Percentiles rank a stretch among this genome's conserved stretches.
Conservation (phyloP, 306 rosid genomes). For the Castanea mollissima region DNA sequence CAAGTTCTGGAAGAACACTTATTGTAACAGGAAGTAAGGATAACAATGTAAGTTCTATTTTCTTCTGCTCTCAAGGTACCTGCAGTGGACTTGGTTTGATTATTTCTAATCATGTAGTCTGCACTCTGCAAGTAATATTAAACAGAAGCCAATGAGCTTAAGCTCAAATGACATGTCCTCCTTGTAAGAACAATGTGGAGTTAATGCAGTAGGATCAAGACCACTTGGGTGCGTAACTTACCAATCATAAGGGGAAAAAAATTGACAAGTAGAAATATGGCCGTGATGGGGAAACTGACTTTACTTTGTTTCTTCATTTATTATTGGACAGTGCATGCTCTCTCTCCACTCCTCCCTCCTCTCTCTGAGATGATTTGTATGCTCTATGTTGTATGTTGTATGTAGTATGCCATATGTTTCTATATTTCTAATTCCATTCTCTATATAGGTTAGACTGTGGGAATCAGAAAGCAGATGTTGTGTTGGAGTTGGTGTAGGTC, state of each 20-base stretch:
- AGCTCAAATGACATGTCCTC: not conserved
- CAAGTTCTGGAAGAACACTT: conserved; percentile 67
- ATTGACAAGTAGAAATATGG: not conserved
- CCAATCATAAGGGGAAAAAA: not conserved
- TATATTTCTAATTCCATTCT: conserved; percentile 21
- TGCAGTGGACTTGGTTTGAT: not conserved
- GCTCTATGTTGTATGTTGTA: not conserved
- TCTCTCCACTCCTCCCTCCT: not conserved
- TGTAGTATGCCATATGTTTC: not conserved
- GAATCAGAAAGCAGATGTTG: conserved; percentile 76
- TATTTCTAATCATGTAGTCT: not conserved
- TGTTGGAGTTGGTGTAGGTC: conserved; percentile 81
- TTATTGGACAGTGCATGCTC: not conserved
- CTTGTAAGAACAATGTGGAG: not conserved
- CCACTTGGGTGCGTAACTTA: not conserved
- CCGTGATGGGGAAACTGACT: not conserved
- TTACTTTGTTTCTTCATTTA: not conserved
- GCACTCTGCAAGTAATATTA: not conserved
- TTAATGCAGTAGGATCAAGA: not conserved
- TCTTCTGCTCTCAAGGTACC: conserved; percentile 9
- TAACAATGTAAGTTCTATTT: conserved; percentile 61
- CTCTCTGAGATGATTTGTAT: not conserved
- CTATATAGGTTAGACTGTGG: conserved; percentile 87
- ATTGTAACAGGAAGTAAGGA: conserved; percentile 92
- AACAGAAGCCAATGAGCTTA: not conserved